Evolutionary conservation across 108 stramenopile genomes (phyloP).

Genomic region (Skeletonema menzelii): DNA sequence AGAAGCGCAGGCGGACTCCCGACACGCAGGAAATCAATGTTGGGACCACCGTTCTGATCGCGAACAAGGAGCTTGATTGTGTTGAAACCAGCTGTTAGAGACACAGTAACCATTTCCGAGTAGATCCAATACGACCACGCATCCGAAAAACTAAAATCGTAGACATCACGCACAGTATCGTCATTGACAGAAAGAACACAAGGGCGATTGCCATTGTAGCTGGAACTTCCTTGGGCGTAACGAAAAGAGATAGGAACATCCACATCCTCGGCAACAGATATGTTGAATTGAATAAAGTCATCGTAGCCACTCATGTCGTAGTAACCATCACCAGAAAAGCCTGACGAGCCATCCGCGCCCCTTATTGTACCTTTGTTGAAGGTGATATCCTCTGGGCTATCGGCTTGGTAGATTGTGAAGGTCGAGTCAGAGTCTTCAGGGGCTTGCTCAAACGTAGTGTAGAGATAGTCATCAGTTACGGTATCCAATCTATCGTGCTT

Average conservation of each 20-base stretch:
- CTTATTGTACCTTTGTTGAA: neutral
- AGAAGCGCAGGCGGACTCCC: conserved; percentile 43
- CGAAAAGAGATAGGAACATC: conserved; percentile 35
- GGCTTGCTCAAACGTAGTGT: conserved; percentile 39
- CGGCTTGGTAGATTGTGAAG: conserved; percentile 35
- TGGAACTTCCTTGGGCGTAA: conserved; percentile 5
- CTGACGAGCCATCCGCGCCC: conserved; percentile 6
- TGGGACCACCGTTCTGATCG: conserved; percentile 31
- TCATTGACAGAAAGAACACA: conserved; percentile 22
- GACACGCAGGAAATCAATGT: conserved; percentile 46
- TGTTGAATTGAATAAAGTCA: conserved; percentile 27
- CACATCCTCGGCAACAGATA: conserved; percentile 12
- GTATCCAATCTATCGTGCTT: conserved; percentile 32
- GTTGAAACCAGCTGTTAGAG: conserved; percentile 27
- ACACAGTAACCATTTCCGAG: conserved; percentile 27
- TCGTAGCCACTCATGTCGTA: conserved; percentile 23
- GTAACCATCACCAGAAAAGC: conserved; percentile 33
- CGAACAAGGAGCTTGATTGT: conserved; percentile 30
- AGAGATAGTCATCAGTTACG: neutral
- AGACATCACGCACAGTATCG: conserved; percentile 2
- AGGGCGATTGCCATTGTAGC: conserved; percentile 24
- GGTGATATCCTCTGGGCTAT: conserved; percentile 9
- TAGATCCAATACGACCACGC: conserved; percentile 38
- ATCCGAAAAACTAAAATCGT: conserved; percentile 28
- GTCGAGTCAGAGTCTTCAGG: conserved; percentile 25